Conservation (phyloP, 371 early-diverging fungal genomes). For the Saksenaea vasiformis region DNA sequence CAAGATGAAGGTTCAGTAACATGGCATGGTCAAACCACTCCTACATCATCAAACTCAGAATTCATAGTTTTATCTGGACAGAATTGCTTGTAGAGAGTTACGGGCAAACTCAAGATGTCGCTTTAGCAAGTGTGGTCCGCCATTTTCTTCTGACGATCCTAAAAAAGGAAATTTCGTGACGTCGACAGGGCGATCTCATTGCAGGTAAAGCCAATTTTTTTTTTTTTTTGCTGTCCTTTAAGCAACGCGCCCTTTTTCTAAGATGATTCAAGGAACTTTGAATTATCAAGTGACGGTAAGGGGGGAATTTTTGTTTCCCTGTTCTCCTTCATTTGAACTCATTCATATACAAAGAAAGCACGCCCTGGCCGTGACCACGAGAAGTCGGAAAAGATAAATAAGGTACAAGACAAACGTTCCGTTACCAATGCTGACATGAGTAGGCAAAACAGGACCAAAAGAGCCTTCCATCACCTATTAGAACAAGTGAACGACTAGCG, state of each 20-base stretch:
- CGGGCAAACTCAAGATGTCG: background rate
- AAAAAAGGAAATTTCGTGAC: background rate
- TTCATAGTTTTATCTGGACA: constrained; percentile 28
- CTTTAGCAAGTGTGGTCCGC: background rate
- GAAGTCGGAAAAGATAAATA: background rate
- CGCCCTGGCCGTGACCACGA: background rate
- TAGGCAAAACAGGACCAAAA: background rate
- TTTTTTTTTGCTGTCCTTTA: background rate
- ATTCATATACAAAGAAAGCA: background rate
- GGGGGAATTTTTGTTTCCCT: background rate
- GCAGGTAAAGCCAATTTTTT: background rate
- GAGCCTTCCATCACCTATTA: background rate
- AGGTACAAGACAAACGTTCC: too few relatives aligned
- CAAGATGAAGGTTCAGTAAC: constrained; percentile 4
- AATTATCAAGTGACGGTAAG: background rate
- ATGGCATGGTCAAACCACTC: background rate
- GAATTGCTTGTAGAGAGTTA: background rate
- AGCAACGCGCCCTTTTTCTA: background rate
- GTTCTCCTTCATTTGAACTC: background rate
- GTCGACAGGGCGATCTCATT: background rate
- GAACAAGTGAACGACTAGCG: background rate
- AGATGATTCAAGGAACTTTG: constrained; percentile 4
- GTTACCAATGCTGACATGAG: background rate
- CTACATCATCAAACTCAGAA: constrained; percentile 56
- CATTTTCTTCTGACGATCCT: background rate